Conservation (phyloP, 2,329 filamentous ascomycete species). For the Aspergillus neotritici region DNA sequence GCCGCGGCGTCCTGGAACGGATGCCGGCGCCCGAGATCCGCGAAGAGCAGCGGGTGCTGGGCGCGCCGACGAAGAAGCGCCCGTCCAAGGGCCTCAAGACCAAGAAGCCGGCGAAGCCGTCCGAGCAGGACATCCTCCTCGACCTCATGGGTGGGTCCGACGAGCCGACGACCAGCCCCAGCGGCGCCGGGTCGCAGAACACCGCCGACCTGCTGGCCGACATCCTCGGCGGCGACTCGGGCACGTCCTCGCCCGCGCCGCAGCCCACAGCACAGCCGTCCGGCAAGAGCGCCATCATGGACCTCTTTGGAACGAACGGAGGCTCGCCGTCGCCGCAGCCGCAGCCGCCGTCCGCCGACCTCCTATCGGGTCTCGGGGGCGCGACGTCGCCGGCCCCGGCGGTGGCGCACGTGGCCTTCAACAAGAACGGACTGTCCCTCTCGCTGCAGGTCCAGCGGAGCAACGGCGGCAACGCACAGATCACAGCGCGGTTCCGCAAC, state of each 20-base stretch:
- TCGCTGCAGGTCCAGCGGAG: constrained; percentile 80
- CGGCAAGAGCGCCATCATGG: constrained; percentile 72
- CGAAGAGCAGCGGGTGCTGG: constrained; percentile 86
- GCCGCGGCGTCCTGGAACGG: constrained; percentile 85
- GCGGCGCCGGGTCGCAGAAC: constrained; percentile 57
- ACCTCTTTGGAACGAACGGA: constrained; percentile 62
- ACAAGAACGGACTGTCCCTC: constrained; percentile 76
- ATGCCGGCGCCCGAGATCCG: constrained; percentile 98
- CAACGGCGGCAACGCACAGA: constrained; percentile 62
- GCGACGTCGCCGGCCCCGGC: constrained; percentile 48
- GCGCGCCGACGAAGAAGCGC: constrained; percentile 67
- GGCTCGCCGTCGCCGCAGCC: constrained; percentile 45
- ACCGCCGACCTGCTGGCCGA: constrained; percentile 86
- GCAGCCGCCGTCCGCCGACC: constrained; percentile 41
- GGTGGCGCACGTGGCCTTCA: constrained; percentile 66
- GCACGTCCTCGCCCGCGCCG: constrained; percentile 50
- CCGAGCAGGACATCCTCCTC: constrained; percentile 83
- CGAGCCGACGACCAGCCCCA: constrained; percentile 53
- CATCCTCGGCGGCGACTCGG: constrained; percentile 72
- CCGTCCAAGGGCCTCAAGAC: constrained; percentile 58
- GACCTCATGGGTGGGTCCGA: constrained; percentile 86
- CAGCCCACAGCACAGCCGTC: constrained; percentile 48
- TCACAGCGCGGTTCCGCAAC: constrained; percentile 80
- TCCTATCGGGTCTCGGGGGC: constrained; percentile 41
- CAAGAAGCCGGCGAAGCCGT: constrained; percentile 70